phyloP scores from a whole-genome alignment of 2,329 filamentous ascomycete genomes.

The Colletotrichum sidae region DNA sequence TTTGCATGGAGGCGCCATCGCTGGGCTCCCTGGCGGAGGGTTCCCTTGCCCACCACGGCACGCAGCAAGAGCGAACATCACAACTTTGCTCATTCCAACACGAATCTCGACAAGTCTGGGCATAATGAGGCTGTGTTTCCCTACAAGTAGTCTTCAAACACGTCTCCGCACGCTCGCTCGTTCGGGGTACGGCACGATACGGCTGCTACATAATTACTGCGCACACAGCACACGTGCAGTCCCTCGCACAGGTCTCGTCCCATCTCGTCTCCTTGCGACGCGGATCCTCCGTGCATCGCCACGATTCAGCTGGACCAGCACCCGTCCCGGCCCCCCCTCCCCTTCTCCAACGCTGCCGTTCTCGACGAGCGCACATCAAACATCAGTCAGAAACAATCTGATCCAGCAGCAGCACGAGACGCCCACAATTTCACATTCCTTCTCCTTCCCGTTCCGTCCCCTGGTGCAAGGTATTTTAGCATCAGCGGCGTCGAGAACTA shows the following conservation, averaged over 20 bases:
- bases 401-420: background rate
- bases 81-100: slow-evolving; percentile 27
- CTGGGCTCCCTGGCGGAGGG: slow-evolving; percentile 4
- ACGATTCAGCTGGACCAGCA: slow-evolving; percentile 23
- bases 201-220: background rate
- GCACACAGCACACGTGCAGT: background rate
- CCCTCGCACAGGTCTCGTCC: slow-evolving; percentile 17
- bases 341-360: slow-evolving; percentile 14
- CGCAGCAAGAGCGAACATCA: slow-evolving; percentile 13
- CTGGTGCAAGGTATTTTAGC: background rate
- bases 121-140: slow-evolving; percentile 25
- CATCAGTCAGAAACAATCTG: slow-evolving; percentile 31
- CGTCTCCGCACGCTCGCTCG: slow-evolving; percentile 14
- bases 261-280: slow-evolving; percentile 9
- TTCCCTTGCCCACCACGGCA: no score
- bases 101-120: slow-evolving; percentile 15
- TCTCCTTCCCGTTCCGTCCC: background rate
- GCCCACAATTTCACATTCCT: slow-evolving; percentile 23
- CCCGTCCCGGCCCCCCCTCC: background rate
- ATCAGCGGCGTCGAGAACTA: no score
- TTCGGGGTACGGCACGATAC: slow-evolving; percentile 19
- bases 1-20: slow-evolving; percentile 15
- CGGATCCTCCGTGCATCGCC: slow-evolving; percentile 33
- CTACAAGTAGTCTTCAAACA: slow-evolving; percentile 7
- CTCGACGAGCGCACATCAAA: slow-evolving; percentile 36